phyloP scores from a whole-genome alignment of 2,329 filamentous ascomycete genomes.

The Fusarium brevicatenulatum region DNA sequence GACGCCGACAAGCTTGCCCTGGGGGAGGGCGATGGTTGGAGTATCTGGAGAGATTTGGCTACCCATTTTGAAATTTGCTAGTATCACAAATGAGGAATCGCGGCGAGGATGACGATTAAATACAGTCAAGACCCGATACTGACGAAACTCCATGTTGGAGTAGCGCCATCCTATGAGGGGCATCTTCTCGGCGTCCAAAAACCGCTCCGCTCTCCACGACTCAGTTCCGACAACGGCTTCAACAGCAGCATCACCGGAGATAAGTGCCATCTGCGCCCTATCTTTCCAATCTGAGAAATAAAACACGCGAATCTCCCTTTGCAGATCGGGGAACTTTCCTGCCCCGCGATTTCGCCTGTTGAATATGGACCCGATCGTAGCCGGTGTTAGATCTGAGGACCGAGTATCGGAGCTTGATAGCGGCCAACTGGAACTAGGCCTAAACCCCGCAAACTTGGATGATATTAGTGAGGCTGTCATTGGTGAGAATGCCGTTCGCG shows the following conservation, averaged over 20 bases:
- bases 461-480: not conserved
- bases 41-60: conserved; percentile 15
- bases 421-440: not conserved
- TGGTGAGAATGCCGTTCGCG: not conserved
- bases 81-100: not conserved
- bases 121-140: not conserved
- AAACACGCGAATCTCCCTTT: not conserved
- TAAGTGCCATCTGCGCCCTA: not conserved
- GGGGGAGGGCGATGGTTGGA: conserved; percentile 29
- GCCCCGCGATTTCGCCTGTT: conserved; percentile 20
- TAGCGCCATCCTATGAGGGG: not conserved
- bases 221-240: conserved; percentile 9
- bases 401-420: conserved; percentile 12
- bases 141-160: not conserved
- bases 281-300: not conserved
- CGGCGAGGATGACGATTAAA: not conserved
- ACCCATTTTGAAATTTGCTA: conserved; percentile 14
- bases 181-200: conserved; percentile 22
- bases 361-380: not conserved
- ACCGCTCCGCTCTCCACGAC: conserved; percentile 4
- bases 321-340: conserved; percentile 8
- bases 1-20: conserved; percentile 39
- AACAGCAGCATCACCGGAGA: not conserved
- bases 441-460: not conserved
- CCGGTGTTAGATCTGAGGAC: conserved; percentile 22